Base-by-base conservation (phyloP, 306 rosid genomes). In the Cicer bijugum region DNA sequence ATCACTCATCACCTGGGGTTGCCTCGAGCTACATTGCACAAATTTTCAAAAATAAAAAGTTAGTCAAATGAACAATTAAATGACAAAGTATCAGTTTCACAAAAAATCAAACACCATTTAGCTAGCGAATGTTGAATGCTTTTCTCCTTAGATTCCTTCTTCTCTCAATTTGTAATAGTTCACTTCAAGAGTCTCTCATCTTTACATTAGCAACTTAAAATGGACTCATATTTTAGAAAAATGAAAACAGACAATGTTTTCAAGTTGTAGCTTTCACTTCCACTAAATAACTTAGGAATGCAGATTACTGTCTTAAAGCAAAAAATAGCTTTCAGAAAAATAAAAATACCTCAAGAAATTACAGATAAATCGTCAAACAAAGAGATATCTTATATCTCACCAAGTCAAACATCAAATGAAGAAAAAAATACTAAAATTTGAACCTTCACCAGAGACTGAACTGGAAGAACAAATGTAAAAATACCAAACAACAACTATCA, bases 1-100 rank as follows among this genome's bases (percentile, higher is more conserved):
- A 78, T 83, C 86, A 69, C 85, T 83, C 67, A 68, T 61, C 93
- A 85, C 88, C 75, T 86, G 90, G 64, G 97, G 85, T 76, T 86
- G 88, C 76, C 84, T 88, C 37, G 89, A 88, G 65, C 94, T 88
- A 78, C 92, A 87, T 61, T 82, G 51, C 76, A 75, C 55, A 77
- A 61, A 40, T 60, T 33, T 45, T 46, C 38, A 17, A 43, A 40
- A 56, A 74, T 71, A 79, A 19, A 51, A 79, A 19, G 46, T 70
- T 56, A 48, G 61, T 64, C 5, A 11, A 12, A 57, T 69, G 37
- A 5, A 60, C 37, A 68, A 46, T 74, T 77, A 65, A 58, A 56
- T 14, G 14, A 66, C 74, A 61, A 45, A 53, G 40, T 71, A 74
- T 69, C 38, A 76, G n/a, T 19, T 44, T 45, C 59, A 2, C 17